Base-by-base conservation (phyloP, 2,329 filamentous ascomycete species). In the Stachybotrys elegans region DNA sequence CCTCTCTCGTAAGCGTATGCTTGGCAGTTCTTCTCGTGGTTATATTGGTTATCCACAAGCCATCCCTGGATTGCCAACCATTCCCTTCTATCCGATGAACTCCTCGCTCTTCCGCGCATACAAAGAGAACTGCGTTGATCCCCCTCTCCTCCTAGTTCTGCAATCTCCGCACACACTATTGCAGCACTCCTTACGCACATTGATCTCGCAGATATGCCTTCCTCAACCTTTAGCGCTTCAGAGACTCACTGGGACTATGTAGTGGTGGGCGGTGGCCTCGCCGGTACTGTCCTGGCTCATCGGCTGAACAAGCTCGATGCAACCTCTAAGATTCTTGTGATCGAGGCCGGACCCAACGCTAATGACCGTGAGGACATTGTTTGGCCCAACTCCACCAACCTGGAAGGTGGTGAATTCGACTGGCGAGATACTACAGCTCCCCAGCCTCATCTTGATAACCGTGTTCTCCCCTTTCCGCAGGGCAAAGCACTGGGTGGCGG, bases 401-500 rank as follows among this genome's bases (percentile, higher is more conserved):
- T 59, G 4, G 46, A 59, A 5, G 52, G 56, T 39, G 55, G 56
- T 5, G 48, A 58, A 9, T 57, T 60, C 20, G 62, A 65, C 42
- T 68, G 61, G 58, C 51, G 47, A 8, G 66, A 65, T 42, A 37
- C 49, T n/a, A 60, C 54, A 11, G 53, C 52, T 14, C 59, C 62
- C 2, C 59, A 65, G 27, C 45, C 45, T 1, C 41, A 55, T 32
- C 48, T 63, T 2, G 48, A 56, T 19, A 47, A 49, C 22, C 58
- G 58, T 11, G 36, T 40, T 9, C 46, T 59, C 31, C 42, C 48
- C 7, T 52, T 53, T n/a, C 50, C 53, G 11, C 55, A 57, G 8
- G 63, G 61, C 4, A 71, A 68, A 43, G 63, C 57, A 5, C 57
- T 73, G 5, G 62, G 66, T 1, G 69, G 69, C 2, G 61, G 64